A percentile compares a stretch with the other conserved stretches of the same genome.
Evolutionary conservation across 306 rosid species (phyloP).

Genomic region (Dalbergia oliveri): DNA sequence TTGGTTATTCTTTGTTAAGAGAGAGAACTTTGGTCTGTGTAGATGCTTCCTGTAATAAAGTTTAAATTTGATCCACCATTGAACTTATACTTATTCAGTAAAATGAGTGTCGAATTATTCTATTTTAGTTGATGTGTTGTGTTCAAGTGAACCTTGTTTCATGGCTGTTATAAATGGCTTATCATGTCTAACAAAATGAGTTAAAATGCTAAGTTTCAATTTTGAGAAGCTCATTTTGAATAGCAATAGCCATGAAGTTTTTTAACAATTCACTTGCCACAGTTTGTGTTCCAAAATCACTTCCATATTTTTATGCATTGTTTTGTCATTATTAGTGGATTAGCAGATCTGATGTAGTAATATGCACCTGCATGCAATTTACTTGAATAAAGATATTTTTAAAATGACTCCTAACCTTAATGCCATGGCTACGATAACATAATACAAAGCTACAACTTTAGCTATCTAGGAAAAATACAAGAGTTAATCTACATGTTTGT

Average conservation of each 20-base stretch:
- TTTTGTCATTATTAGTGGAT: constrained; percentile 27
- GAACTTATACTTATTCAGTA: neutral
- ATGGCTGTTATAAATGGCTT: neutral
- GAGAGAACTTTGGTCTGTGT: too few relatives aligned
- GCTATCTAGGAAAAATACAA: constrained; percentile 58
- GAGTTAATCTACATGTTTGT: constrained; percentile 50
- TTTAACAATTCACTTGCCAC: neutral
- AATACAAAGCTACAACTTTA: constrained; percentile 88
- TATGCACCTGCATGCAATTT: constrained; percentile 84
- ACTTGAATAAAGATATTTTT: constrained; percentile 68
- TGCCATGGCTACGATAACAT: constrained; percentile 89
- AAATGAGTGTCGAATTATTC: neutral
- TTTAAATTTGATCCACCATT: too few relatives aligned
- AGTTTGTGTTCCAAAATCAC: neutral
- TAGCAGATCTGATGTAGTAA: constrained; percentile 42
- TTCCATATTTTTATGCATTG: neutral
- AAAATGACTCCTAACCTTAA: constrained; percentile 92
- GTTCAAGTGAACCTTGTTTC: neutral
- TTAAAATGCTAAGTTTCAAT: neutral
- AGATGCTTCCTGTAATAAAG: too few relatives aligned
- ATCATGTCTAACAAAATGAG: neutral
- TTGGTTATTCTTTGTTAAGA: neutral
- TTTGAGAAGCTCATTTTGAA: neutral
- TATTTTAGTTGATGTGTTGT: constrained; percentile 9
- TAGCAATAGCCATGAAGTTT: neutral